Evolutionary conservation across 2,329 filamentous ascomycete genomes (phyloP).

Genomic region (Phyllachora maydis): DNA sequence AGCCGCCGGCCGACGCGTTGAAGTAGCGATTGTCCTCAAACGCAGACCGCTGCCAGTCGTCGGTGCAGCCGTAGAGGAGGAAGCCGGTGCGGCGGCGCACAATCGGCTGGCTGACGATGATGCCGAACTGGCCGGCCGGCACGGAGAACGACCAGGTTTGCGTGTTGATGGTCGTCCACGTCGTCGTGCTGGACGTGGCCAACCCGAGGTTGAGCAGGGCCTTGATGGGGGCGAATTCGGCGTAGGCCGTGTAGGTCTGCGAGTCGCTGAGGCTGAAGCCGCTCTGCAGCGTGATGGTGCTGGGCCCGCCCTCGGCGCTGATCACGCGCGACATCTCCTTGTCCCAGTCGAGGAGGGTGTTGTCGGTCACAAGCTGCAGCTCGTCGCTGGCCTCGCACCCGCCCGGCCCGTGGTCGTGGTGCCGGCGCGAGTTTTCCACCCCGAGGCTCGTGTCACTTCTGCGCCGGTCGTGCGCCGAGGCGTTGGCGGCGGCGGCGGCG

Average conservation of each 20-base stretch:
- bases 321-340: conserved; percentile 14
- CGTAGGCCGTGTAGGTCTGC: conserved; percentile 3
- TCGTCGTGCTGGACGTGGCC: conserved; percentile 5
- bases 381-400: conserved; percentile 7
- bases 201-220: neutral
- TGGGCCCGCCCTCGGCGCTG: conserved; percentile 9
- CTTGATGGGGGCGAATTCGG: neutral
- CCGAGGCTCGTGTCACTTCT: too few species aligned
- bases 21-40: conserved; percentile 15
- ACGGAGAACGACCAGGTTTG: conserved; percentile 12
- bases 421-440: neutral
- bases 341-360: conserved; percentile 17
- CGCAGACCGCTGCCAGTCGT: conserved; percentile 6
- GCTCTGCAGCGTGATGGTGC: conserved; percentile 10
- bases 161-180: conserved; percentile 13
- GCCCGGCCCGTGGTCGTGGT: too few species aligned
- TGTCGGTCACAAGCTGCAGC: conserved; percentile 7
- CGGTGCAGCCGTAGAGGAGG: conserved; percentile 13
- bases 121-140: conserved; percentile 14
- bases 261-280: conserved; percentile 14
- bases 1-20: conserved; percentile 9
- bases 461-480: too few species aligned
- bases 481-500: too few species aligned
- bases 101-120: conserved; percentile 15
- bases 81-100: conserved; percentile 13